phyloP scores from a whole-genome alignment of 805 yeast species.

The Yarrowia keelungensis region DNA sequence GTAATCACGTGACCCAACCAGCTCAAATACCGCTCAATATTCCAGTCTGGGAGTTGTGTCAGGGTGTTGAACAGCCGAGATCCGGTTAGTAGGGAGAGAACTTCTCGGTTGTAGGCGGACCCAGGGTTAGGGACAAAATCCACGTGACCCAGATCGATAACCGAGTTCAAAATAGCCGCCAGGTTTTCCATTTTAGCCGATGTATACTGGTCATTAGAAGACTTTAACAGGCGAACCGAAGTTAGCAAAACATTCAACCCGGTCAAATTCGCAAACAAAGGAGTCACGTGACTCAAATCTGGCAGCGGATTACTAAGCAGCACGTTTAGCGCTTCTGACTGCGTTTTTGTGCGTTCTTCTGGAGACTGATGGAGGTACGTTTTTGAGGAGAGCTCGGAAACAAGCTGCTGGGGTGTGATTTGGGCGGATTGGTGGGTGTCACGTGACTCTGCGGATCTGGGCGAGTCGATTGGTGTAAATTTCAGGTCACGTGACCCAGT shows the following conservation, averaged over 20 bases:
- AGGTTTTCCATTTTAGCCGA: slow-evolving; percentile 3
- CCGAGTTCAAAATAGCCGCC: not conserved
- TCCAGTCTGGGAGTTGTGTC: slow-evolving; percentile 3
- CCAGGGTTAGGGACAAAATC: not conserved
- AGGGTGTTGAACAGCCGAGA: slow-evolving; percentile 13
- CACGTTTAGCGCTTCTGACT: not conserved
- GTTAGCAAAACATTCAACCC: slow-evolving; percentile 3
- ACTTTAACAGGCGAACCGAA: not conserved
- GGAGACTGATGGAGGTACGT: not conserved
- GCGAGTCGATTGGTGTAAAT: not conserved
- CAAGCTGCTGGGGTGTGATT: not conserved
- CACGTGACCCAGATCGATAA: not conserved
- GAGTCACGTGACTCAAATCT: not conserved
- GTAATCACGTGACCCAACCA: slow-evolving; percentile 22
- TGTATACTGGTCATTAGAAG: slow-evolving; percentile 2
- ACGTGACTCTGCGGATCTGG: not conserved
- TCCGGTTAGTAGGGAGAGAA: slow-evolving; percentile 6
- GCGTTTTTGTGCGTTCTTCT: not conserved
- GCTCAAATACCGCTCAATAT: not conserved
- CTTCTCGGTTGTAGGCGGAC: slow-evolving; percentile 9
- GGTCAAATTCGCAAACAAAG: not conserved
- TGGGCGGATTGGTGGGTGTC: not conserved
- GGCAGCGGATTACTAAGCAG: not conserved
- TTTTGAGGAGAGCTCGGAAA: not conserved
- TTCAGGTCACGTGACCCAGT: not conserved